Evolutionary conservation across 208 protist genomes (phyloP).

Genomic region (Trypanosoma lewisi): DNA sequence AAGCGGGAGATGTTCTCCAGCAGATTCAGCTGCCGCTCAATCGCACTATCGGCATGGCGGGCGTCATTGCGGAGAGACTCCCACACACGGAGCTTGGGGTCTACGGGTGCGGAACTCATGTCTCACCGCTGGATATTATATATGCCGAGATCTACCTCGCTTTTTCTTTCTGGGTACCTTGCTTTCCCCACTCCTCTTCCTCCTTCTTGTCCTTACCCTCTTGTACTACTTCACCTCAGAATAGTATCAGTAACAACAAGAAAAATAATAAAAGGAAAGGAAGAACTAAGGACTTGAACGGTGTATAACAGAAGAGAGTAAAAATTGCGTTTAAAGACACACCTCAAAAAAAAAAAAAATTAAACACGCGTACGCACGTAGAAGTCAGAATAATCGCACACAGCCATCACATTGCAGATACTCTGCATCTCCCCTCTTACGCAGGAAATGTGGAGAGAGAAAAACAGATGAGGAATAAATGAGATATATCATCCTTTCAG

Average conservation of each 20-base stretch:
- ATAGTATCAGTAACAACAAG: background rate
- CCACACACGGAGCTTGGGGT: slow-evolving; percentile 38
- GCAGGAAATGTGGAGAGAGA: background rate
- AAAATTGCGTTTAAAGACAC: too few species aligned
- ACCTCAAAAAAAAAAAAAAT: background rate
- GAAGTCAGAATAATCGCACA: slow-evolving; percentile 3
- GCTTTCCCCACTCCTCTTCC: background rate
- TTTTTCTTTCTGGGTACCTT: slow-evolving; percentile 18
- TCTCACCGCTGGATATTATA: background rate
- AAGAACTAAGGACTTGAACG: background rate
- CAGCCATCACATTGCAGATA: background rate
- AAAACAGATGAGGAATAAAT: background rate
- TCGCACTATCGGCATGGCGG: slow-evolving; percentile 48
- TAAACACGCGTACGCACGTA: background rate
- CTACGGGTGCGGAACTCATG: slow-evolving; percentile 18
- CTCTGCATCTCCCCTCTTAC: background rate
- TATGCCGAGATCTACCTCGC: background rate
- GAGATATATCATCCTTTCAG: too few species aligned
- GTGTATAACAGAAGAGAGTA: too few species aligned
- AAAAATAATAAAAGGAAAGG: background rate
- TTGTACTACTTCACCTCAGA: too few species aligned
- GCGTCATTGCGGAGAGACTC: slow-evolving; percentile 67
- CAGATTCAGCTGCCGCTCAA: slow-evolving; percentile 54
- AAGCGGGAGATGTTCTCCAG: slow-evolving; percentile 46
- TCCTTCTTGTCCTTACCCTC: background rate